Percentiles rank a stretch among this genome's conserved stretches.
Conservation (phyloP, 2,329 filamentous ascomycete genomes). For the Pseudopithomyces chartarum region DNA sequence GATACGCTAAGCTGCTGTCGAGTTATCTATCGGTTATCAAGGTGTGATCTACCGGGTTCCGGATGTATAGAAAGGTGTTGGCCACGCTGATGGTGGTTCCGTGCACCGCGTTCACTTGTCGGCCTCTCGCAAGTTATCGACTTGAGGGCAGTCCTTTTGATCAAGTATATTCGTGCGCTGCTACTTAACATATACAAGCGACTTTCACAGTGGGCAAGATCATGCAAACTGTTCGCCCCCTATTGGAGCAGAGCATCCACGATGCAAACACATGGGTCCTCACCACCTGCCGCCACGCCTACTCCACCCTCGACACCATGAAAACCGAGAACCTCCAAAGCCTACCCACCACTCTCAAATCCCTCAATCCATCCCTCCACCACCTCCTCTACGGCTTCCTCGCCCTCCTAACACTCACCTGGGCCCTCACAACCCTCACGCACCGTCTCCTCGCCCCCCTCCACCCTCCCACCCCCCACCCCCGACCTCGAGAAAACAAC, state of each 20-base stretch:
- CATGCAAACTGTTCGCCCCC: slow-evolving; percentile 15
- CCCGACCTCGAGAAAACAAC: slow-evolving; percentile 55
- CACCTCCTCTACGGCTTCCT: slow-evolving; percentile 38
- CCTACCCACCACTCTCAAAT: slow-evolving; percentile 1
- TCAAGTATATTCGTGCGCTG: too few species aligned
- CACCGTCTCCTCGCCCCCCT: slow-evolving; percentile 32
- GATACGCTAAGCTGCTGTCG: slow-evolving; percentile 2
- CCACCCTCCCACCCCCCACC: slow-evolving; percentile 27
- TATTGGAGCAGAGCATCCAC: slow-evolving; percentile 21
- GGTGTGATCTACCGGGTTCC: background rate
- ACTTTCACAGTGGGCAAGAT: background rate
- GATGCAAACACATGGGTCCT: slow-evolving; percentile 23
- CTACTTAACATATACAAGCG: too few species aligned
- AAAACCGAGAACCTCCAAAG: slow-evolving; percentile 4
- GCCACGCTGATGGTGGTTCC: background rate
- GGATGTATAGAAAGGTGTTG: background rate
- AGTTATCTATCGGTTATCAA: background rate
- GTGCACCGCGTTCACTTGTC: background rate
- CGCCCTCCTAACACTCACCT: slow-evolving; percentile 37
- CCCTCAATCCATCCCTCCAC: slow-evolving; percentile 20
- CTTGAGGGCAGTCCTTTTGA: too few species aligned
- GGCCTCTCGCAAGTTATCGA: too few species aligned
- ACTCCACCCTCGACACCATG: slow-evolving; percentile 12
- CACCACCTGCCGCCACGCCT: slow-evolving; percentile 17
- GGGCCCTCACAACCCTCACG: slow-evolving; percentile 24